Evolutionary conservation across 2,329 filamentous ascomycete species (phyloP).

Genomic region (Paraphaeosphaeria minitans): DNA sequence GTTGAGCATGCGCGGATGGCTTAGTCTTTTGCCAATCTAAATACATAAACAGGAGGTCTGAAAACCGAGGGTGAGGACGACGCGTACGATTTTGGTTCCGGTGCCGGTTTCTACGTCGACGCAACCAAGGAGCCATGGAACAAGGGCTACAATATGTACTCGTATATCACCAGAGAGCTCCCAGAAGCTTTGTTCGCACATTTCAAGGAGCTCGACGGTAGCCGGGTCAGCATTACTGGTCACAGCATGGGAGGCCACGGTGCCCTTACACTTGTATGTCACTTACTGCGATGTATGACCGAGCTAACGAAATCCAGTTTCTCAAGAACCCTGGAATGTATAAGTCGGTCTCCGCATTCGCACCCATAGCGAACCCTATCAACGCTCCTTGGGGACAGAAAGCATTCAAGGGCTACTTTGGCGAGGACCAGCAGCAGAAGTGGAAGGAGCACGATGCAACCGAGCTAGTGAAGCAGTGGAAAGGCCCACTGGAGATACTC

Average conservation of each 20-base stretch:
- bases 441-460: conserved; percentile 94
- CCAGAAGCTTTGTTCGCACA: conserved; percentile 73
- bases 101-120: conserved; percentile 94
- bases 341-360: conserved; percentile 86
- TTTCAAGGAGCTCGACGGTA: conserved; percentile 73
- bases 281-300: neutral
- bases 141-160: conserved; percentile 90
- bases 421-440: conserved; percentile 69
- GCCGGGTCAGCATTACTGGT: conserved; percentile 80
- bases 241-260: conserved; percentile 99
- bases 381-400: conserved; percentile 94
- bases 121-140: conserved; percentile 76
- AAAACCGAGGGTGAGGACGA: conserved; percentile 84
- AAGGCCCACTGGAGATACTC: conserved; percentile 73
- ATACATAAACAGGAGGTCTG: conserved; percentile 64
- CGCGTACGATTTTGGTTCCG: conserved; percentile 86
- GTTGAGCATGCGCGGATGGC: conserved; percentile 29
- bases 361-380: conserved; percentile 85
- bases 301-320: conserved; percentile 57
- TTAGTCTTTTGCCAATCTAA: conserved; percentile 21
- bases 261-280: conserved; percentile 74
- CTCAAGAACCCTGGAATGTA: conserved; percentile 90
- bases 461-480: conserved; percentile 80
- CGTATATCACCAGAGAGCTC: conserved; percentile 88
- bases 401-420: conserved; percentile 90